Percentiles rank a stretch among this genome's conserved stretches.
Conservation (phyloP, 2,329 filamentous ascomycete genomes). For the Pseudocercospora musae region DNA sequence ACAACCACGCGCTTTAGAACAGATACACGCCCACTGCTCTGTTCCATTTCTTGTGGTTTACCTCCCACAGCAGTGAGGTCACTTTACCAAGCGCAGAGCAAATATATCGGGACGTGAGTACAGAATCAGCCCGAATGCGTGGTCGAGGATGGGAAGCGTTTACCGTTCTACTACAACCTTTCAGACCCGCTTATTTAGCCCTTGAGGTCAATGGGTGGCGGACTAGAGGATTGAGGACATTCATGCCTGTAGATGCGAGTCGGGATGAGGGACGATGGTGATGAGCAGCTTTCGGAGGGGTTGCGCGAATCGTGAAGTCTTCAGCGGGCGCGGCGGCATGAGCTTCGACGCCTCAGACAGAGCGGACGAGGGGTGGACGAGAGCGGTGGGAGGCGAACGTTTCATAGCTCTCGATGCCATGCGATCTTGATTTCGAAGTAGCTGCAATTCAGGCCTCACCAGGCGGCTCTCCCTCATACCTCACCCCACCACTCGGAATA, state of each 20-base stretch:
- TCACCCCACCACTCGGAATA: neutral
- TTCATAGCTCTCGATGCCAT: neutral
- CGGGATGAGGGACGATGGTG: neutral
- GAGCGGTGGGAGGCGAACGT: neutral
- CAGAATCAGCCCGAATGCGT: neutral
- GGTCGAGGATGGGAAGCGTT: constrained; percentile 4
- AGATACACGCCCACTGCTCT: constrained; percentile 33
- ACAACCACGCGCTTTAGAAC: constrained; percentile 32
- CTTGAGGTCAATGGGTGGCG: constrained; percentile 30
- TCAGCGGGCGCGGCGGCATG: no score
- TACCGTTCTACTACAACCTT: constrained; percentile 18
- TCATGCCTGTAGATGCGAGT: neutral
- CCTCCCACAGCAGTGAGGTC: constrained; percentile 31
- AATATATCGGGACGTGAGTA: neutral
- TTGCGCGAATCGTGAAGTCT: no score
- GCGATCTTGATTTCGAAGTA: neutral
- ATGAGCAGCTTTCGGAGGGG: no score
- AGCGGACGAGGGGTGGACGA: no score
- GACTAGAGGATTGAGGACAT: constrained; percentile 36
- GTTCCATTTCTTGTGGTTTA: constrained; percentile 5
- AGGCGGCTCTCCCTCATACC: neutral
- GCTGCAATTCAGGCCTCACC: neutral
- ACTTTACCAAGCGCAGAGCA: constrained; percentile 20
- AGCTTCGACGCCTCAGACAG: no score
- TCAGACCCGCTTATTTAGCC: constrained; percentile 32